Conservation (phyloP, 306 rosid species). For the Lathyrus sativus region DNA sequence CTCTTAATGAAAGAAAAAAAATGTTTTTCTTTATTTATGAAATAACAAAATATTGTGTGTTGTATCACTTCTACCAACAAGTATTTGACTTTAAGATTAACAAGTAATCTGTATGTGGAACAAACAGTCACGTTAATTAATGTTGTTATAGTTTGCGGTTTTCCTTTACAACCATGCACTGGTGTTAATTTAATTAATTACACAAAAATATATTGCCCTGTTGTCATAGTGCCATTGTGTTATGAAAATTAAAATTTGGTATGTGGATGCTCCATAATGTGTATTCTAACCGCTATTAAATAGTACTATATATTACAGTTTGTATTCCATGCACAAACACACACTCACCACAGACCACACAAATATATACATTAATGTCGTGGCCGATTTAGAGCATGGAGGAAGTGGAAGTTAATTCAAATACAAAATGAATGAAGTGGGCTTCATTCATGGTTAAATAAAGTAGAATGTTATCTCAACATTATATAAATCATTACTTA, state of each 20-base stretch:
- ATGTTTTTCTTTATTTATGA: too few relatives aligned
- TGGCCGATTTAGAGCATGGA: not conserved
- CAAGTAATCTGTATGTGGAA: conserved; percentile 18
- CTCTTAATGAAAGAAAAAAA: too few relatives aligned
- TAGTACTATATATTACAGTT: not conserved
- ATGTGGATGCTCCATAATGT: not conserved
- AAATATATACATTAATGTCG: not conserved
- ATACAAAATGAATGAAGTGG: not conserved
- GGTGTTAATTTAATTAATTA: not conserved
- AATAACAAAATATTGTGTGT: too few relatives aligned
- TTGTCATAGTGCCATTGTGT: not conserved
- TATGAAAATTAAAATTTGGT: conserved; percentile 4
- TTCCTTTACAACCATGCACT: conserved; percentile 29
- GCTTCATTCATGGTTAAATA: not conserved
- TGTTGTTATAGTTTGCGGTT: conserved; percentile 19
- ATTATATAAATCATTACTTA: too few relatives aligned
- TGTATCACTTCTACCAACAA: too few relatives aligned
- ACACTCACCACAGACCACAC: not conserved
- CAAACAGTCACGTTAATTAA: conserved; percentile 3
- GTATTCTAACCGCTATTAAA: not conserved
- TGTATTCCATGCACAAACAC: not conserved
- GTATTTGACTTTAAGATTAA: too few relatives aligned
- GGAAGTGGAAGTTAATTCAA: not conserved
- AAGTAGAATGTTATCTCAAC: not conserved
- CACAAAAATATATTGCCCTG: not conserved